phyloP scores from a whole-genome alignment of 805 yeast genomes.

The Pichia rugopelliculosa region DNA sequence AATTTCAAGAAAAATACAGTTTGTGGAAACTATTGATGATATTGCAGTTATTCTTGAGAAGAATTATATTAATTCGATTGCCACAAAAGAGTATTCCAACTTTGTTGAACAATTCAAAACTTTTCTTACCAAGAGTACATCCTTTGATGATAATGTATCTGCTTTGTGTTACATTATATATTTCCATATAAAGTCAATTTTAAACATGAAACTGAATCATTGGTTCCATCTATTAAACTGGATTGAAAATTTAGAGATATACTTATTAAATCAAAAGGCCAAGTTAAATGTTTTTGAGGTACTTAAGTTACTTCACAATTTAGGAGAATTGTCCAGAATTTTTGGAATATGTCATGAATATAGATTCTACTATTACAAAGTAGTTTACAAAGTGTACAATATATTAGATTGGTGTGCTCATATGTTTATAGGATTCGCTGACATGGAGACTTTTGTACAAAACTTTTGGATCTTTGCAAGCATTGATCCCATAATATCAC shows the following conservation, averaged over 20 bases:
- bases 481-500: slow-evolving; percentile 4
- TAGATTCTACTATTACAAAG: slow-evolving; percentile 8
- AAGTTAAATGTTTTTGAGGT: slow-evolving; percentile 17
- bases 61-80: slow-evolving; percentile 17
- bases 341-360: slow-evolving; percentile 1
- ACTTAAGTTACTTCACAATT: slow-evolving; percentile 12
- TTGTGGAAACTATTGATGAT: slow-evolving; percentile 17
- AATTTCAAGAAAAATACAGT: slow-evolving; percentile 20
- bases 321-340: slow-evolving; percentile 9
- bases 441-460: slow-evolving; percentile 8
- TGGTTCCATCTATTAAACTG: slow-evolving; percentile 25
- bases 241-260: slow-evolving; percentile 13
- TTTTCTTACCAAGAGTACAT: not conserved
- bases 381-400: slow-evolving; percentile 15
- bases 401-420: slow-evolving; percentile 12
- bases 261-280: slow-evolving; percentile 5
- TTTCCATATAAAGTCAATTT: slow-evolving; percentile 14
- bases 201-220: slow-evolving; percentile 8
- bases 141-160: not conserved
- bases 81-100: slow-evolving; percentile 4
- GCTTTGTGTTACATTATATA: slow-evolving; percentile 13
- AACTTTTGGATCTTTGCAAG: slow-evolving; percentile 11
- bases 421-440: slow-evolving; percentile 19
- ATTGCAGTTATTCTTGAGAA: slow-evolving; percentile 17
- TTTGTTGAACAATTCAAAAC: slow-evolving; percentile 17